Base-by-base conservation (phyloP, 1,284 basidiomycete genomes). In the Cryptococcus amylolentus region DNA sequence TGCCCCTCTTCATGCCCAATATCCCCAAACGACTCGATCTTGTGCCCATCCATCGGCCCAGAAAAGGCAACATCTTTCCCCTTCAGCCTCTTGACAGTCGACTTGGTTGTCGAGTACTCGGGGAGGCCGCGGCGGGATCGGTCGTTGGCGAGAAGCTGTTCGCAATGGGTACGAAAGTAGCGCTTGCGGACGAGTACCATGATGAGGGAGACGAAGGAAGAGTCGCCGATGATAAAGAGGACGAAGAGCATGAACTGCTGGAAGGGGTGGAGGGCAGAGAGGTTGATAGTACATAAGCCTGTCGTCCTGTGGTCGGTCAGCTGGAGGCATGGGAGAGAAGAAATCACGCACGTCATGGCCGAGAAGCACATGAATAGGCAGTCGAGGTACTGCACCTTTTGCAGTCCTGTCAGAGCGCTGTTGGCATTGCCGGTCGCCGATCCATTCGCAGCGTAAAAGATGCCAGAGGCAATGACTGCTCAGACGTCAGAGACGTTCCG, bases 241-340 rank as follows among this genome's bases (percentile, higher is more conserved):
- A 71, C n/a, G 51, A 70, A 61, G 45, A 73, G 60, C 50, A 71
- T 50, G 44, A 67, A 61, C 54, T 73, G 70, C 44, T 73, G 71
- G 47, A 67, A 64, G 14, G 71, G 66, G 28, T 62, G 61, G 2
- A 66, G 46, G 6, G 69, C 64, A 13, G 68, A 69, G 4, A 73
- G 16, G 47, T 70, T 72, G 54, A 70, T 51, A 2, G 70, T 65
- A 10, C 65, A 65, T 16, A 70, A 57, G 8, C 70, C 70, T 3
- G 67, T 69, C 14, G 63, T 65, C 1, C 67, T 68, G 53, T 48
- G 23, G 39, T 38, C 18, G 3, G n/a, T 23, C 43, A 37, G 23
- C 28, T n/a, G 37, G 26, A 20, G 5, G 18, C 35, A 13, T 48
- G 35, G 2, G 16, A 42, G 23, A 23, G n/a, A 31, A 65, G 31